Evolutionary conservation across 805 yeast genomes (phyloP).

Genomic region (Cyberlindnera japonica): DNA sequence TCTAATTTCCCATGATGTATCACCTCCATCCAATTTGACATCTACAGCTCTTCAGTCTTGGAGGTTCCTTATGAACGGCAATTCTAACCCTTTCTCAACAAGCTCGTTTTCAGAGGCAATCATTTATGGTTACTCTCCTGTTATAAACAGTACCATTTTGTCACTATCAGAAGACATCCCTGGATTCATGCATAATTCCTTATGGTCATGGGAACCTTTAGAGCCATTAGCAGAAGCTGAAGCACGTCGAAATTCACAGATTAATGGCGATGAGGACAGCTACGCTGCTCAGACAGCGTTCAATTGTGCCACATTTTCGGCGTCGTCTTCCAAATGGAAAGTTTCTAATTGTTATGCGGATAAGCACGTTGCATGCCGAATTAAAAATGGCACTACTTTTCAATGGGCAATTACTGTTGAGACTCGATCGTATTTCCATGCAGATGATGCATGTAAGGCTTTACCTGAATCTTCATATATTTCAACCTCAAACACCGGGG

Average conservation of each 20-base stretch:
- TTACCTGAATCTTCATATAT: slow-evolving; percentile 7
- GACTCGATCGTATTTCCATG: slow-evolving; percentile 41
- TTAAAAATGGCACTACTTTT: slow-evolving; percentile 31
- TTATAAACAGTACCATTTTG: slow-evolving; percentile 41
- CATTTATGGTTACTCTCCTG: slow-evolving; percentile 63
- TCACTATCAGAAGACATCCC: slow-evolving; percentile 26
- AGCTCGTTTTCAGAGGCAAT: slow-evolving; percentile 37
- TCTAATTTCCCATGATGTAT: background rate
- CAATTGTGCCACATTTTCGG: slow-evolving; percentile 41
- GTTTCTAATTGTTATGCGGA: slow-evolving; percentile 63
- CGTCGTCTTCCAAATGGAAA: slow-evolving; percentile 47
- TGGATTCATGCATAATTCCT: slow-evolving; percentile 30
- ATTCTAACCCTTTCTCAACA: slow-evolving; percentile 27
- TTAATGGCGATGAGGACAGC: slow-evolving; percentile 18
- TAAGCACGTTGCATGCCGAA: slow-evolving; percentile 54
- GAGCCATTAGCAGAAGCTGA: slow-evolving; percentile 42
- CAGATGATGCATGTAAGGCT: slow-evolving; percentile 29
- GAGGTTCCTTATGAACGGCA: slow-evolving; percentile 35
- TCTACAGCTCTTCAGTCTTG: slow-evolving; percentile 26
- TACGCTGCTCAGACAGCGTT: slow-evolving; percentile 30
- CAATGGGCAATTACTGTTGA: slow-evolving; percentile 41
- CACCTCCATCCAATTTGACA: slow-evolving; percentile 12
- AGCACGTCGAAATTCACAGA: slow-evolving; percentile 16
- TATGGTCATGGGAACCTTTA: slow-evolving; percentile 74
- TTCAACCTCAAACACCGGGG: background rate